These are phyloP conservation scores for Malassezia psittaci DNA, from an alignment of 1,284 basidiomycete genomes.

Conservation along the genomic window DNA sequence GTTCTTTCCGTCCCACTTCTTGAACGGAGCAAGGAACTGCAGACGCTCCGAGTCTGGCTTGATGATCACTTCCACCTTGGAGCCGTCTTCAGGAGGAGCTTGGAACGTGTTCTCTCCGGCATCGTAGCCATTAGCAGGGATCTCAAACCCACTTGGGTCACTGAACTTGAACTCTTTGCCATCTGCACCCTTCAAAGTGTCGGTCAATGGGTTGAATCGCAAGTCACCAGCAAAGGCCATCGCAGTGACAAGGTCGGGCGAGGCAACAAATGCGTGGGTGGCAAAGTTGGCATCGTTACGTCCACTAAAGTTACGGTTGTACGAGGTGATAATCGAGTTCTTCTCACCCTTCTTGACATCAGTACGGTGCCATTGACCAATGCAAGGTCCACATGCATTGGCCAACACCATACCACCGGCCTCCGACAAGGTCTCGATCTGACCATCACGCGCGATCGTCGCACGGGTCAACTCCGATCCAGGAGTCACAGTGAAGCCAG, in stretches of 20 bases:
- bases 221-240: conserved; percentile 88
- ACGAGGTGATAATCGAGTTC: conserved; percentile 89
- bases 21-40: conserved; percentile 83
- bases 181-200: conserved; percentile 74
- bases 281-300: conserved; percentile 99
- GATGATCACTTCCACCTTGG: conserved; percentile 74
- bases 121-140: conserved; percentile 90
- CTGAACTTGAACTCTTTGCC: conserved; percentile 97
- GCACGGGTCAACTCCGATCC: conserved; percentile 97
- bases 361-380: conserved; percentile 95
- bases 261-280: conserved; percentile 96
- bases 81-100: conserved; percentile 76
- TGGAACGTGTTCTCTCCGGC: conserved; percentile 95
- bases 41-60: conserved; percentile 83
- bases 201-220: conserved; percentile 92
- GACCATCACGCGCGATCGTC: conserved; percentile 90
- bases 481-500: conserved; percentile 92
- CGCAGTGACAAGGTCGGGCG: conserved; percentile 94
- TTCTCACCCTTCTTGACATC: conserved; percentile 93
- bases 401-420: conserved; percentile 89
- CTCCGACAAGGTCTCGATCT: conserved; percentile 74
- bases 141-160: conserved; percentile 76
- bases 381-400: conserved; percentile 97
- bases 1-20: conserved; percentile 84
- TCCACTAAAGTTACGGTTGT: conserved; percentile 99